These are phyloP conservation scores for Posidonia australis DNA, from an alignment of 106 monocot species.

Conservation along the genomic window DNA sequence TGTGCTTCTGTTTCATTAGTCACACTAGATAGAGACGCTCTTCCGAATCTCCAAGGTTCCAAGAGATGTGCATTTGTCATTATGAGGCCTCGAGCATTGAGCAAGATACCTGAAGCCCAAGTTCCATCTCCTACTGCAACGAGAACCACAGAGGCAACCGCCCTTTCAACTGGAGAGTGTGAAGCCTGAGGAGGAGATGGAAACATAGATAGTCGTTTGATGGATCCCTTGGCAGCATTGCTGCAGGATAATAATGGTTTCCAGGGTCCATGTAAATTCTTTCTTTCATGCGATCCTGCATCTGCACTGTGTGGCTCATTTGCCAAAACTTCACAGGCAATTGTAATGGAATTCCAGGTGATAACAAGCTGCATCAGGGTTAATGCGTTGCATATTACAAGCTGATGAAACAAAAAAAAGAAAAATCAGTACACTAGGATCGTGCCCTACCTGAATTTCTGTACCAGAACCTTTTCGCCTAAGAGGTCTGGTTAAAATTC, in stretches of 20 bases:
- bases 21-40: conserved; percentile 27
- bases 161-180: conserved; percentile 37
- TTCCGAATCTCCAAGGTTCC: conserved; percentile 88
- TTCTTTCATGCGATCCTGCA: conserved; percentile 4
- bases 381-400: not conserved
- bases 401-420: not conserved
- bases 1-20: conserved; percentile 14
- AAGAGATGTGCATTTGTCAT: conserved; percentile 92
- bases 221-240: not conserved
- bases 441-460: conserved; percentile 73
- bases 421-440: not conserved
- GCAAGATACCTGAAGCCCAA: conserved; percentile 89
- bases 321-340: conserved; percentile 15
- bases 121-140: conserved; percentile 56
- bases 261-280: conserved; percentile 2
- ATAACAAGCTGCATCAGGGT: conserved; percentile 51
- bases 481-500: conserved; percentile 57
- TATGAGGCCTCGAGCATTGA: conserved; percentile 66
- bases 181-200: conserved; percentile 10
- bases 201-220: conserved; percentile 1
- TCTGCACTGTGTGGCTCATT: conserved; percentile 11
- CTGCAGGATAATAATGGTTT: not conserved
- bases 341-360: conserved; percentile 68
- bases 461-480: conserved; percentile 46
- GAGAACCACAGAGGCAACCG: conserved; percentile 56